These are phyloP conservation scores for Pezicula neosporulosa DNA, from an alignment of 2,329 filamentous ascomycete genomes.

Conservation along the genomic window DNA sequence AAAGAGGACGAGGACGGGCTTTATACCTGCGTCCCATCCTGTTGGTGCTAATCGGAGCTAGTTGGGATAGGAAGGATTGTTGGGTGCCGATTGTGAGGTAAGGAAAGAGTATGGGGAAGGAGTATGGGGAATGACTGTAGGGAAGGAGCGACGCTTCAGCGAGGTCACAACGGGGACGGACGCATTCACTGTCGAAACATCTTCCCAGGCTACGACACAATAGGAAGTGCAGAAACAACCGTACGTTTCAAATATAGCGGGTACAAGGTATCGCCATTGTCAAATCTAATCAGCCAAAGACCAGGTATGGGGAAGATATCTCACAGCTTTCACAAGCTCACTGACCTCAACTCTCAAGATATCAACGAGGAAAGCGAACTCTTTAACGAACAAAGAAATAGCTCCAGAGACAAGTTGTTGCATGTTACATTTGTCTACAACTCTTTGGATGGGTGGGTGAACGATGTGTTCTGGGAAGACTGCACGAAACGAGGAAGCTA, in stretches of 20 bases:
- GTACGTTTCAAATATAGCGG: background rate
- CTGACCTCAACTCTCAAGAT: background rate
- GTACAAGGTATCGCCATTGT: constrained; percentile 1
- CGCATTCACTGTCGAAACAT: constrained; percentile 1
- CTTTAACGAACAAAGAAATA: background rate
- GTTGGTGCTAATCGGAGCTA: background rate
- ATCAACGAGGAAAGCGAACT: background rate
- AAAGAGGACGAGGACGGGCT: background rate
- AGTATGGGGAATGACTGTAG: background rate
- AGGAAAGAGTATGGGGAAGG: background rate
- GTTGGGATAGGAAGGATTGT: constrained; percentile 1
- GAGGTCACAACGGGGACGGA: background rate
- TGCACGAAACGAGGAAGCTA: constrained; percentile 1
- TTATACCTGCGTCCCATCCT: background rate
- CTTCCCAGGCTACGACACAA: background rate
- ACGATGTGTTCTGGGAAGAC: background rate
- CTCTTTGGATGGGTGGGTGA: background rate
- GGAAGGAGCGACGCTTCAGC: background rate
- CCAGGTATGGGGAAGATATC: background rate
- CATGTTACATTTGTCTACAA: background rate
- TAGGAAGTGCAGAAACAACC: background rate
- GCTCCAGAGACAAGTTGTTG: background rate
- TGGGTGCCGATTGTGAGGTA: background rate
- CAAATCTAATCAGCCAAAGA: background rate
- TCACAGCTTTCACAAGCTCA: background rate